A percentile compares a stretch with the other conserved stretches of the same genome.
Conservation (phyloP, 169 alveolate genomes). For the Plasmodium gonderi region DNA sequence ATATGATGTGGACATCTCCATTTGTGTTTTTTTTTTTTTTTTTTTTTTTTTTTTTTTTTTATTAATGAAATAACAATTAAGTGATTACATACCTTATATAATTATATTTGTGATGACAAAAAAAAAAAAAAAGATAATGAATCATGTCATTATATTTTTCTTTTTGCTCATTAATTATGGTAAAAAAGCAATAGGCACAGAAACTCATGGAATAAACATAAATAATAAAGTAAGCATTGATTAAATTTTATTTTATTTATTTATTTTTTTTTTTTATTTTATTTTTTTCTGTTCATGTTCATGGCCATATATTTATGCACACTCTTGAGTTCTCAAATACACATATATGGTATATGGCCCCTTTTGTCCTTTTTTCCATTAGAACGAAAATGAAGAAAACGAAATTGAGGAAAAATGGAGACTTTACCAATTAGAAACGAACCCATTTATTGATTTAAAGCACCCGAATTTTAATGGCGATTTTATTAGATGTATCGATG, state of each 20-base stretch:
- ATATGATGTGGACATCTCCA: neutral
- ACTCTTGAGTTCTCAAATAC: neutral
- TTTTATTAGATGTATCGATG: conserved; percentile 54
- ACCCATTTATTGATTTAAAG: conserved; percentile 57
- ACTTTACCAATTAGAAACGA: conserved; percentile 37
- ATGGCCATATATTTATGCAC: neutral
- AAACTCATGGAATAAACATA: neutral
- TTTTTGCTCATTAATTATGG: conserved; percentile 37
- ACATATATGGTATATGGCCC: neutral
- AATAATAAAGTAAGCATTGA: conserved; percentile 38
- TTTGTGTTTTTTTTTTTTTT: neutral
- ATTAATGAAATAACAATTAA: conserved; percentile 2
- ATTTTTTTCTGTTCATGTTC: neutral
- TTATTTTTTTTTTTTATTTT: neutral
- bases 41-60: neutral
- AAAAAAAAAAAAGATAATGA: conserved; percentile 33
- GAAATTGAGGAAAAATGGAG: conserved; percentile 67
- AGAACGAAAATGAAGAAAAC: neutral
- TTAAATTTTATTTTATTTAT: neutral
- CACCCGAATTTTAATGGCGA: conserved; percentile 72
- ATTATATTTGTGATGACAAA: neutral
- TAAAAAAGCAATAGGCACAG: conserved; percentile 17
- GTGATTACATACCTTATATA: neutral
- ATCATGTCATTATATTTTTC: conserved; percentile 32
- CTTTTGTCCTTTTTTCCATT: neutral